Evolutionary conservation across 768 basidiomycete species (phyloP), one percentile per base, ranked within the genome.

Genomic region (Calocybe gangraenosa): DNA sequence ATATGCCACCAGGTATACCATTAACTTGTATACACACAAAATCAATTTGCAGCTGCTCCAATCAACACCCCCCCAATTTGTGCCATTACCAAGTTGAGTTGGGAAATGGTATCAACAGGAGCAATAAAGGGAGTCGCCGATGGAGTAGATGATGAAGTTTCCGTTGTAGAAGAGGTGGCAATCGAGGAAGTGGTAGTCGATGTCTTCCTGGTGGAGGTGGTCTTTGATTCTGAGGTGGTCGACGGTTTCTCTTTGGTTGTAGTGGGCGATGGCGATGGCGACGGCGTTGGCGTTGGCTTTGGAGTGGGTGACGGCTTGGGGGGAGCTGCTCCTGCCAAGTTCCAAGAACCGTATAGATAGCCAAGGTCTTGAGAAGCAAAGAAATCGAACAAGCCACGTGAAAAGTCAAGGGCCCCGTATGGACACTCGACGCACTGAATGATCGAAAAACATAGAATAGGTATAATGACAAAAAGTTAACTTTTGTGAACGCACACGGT

Each of bases 401-500:
- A 68, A 28, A 81, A 58, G 55, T 83, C 81, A 31, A 83, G 69
- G 15, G 65, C 78, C 6, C 69, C 73, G 35, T 61, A 73, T 2
- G 68, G 67, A 55, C 81, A 83, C 11, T 69, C 68, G 14, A 70
- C 67, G 56, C 81, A 82, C 70, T 79, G 56, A 28, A 28, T 28
- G 25, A n/a, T 15, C 44, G 30, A 31, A 7, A 32, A 4, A n/a
- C 10, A 30, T 33, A 23, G 21, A 5, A 25, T 51, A 21, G 48
- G 25, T 31, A 14, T 8, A 10, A 32, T 20, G n/a, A 11, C 23
- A 18, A 31, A 21, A 3, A 21, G n/a, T 10, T 2, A 14, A 2
- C 8, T 10, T 11, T 19, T 18, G 5, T 13, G 19, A 31, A 60
- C 63, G 43, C 37, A 78, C 79, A 67, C 67, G 53, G 52, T 87